A percentile compares a stretch with the other conserved stretches of the same genome.
Conservation (phyloP, 2,329 filamentous ascomycete species). For the Ophiocordyceps polyrhachis-furcata region DNA sequence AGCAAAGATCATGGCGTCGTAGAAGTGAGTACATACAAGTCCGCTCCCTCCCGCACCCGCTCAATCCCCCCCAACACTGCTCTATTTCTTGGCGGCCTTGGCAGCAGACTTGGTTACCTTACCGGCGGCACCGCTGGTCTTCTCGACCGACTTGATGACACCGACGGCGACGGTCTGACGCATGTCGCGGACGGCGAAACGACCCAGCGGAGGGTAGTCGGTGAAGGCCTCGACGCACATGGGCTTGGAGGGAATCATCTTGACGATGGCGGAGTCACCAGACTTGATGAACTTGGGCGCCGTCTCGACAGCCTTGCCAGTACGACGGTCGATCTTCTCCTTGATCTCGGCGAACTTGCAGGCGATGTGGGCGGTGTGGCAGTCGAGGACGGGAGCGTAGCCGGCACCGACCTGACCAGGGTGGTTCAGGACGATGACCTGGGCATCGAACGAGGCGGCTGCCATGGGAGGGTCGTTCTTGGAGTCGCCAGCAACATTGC, state of each 20-base stretch:
- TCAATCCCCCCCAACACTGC: slow-evolving; percentile 7
- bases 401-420: slow-evolving; percentile 97
- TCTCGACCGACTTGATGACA: slow-evolving; percentile 81
- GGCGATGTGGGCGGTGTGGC: slow-evolving; percentile 99
- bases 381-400: slow-evolving; percentile 98
- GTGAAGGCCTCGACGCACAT: slow-evolving; percentile 99
- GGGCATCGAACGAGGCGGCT: slow-evolving; percentile 90
- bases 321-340: slow-evolving; percentile 99
- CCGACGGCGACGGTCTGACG: slow-evolving; percentile 75
- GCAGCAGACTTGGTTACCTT: slow-evolving; percentile 58
- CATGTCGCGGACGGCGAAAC: slow-evolving; percentile 99
- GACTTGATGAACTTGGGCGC: slow-evolving; percentile 99
- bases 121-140: slow-evolving; percentile 34
- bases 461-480: slow-evolving; percentile 95
- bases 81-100: slow-evolving; percentile 61
- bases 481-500: slow-evolving; percentile 98
- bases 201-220: slow-evolving; percentile 96
- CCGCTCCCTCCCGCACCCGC: slow-evolving; percentile 7
- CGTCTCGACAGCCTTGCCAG: slow-evolving; percentile 88
- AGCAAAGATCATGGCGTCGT: slow-evolving; percentile 26
- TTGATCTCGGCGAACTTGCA: slow-evolving; percentile 99
- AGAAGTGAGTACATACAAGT: slow-evolving; percentile 21
- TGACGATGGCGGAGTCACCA: slow-evolving; percentile 99
- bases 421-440: slow-evolving; percentile 99
- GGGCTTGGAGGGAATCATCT: slow-evolving; percentile 99